Conservation (phyloP, 2,329 filamentous ascomycete species). For the Amphichorda felina region DNA sequence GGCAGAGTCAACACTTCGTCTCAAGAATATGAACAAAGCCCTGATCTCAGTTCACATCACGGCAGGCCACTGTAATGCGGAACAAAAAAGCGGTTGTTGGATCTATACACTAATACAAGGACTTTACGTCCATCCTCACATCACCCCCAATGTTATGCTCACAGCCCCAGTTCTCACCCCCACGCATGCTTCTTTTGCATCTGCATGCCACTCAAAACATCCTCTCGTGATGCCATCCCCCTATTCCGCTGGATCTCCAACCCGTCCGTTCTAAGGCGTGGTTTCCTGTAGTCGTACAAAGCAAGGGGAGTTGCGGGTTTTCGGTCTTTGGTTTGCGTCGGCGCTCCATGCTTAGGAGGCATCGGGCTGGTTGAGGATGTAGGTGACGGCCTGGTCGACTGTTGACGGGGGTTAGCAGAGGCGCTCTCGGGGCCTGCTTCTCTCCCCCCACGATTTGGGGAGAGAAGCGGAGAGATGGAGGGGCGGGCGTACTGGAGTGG, state of each 20-base stretch:
- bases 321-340: not conserved
- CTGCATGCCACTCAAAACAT: no score
- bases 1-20: no score
- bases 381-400: constrained; percentile 93
- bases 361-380: constrained; percentile 87
- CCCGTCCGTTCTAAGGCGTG: not conserved
- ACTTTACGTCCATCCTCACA: no score
- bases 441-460: no score
- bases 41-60: no score
- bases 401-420: constrained; percentile 3
- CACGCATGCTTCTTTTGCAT: no score
- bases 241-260: not conserved
- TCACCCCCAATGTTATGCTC: no score
- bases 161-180: no score
- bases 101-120: constrained; percentile 26
- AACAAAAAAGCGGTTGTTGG: constrained; percentile 6
- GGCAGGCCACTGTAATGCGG: not conserved
- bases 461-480: not conserved
- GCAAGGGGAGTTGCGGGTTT: constrained; percentile 4
- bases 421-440: no score
- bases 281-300: constrained; percentile 9
- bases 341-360: constrained; percentile 66
- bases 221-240: no score
- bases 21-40: no score
- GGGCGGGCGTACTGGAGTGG: constrained; percentile 65